phyloP scores from a whole-genome alignment of 2,329 filamentous ascomycete species.

The Ceratocystis cubensis region DNA sequence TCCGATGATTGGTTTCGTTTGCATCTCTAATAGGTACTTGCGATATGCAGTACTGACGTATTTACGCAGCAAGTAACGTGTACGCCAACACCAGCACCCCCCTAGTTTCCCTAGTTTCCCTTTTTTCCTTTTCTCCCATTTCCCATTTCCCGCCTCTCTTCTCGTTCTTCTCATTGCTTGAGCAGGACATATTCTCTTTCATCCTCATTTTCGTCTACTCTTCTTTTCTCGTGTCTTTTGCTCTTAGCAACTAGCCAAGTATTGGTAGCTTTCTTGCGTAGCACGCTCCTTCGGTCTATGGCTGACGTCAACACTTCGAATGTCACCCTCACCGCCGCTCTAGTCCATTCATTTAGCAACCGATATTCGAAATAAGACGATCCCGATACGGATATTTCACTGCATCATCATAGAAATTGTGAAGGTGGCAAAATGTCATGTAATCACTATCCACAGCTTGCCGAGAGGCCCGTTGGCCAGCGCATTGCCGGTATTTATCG shows the following conservation, averaged over 20 bases:
- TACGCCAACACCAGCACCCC: too few relatives aligned
- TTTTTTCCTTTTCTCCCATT: background rate
- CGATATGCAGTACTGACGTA: too few relatives aligned
- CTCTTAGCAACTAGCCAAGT: too few relatives aligned
- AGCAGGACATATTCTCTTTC: too few relatives aligned
- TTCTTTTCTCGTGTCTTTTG: too few relatives aligned
- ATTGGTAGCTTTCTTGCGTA: too few relatives aligned
- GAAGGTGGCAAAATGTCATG: background rate
- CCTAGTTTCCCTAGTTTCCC: background rate
- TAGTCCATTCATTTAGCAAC: background rate
- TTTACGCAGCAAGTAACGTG: too few relatives aligned
- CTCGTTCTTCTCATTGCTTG: background rate
- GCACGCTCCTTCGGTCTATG: background rate
- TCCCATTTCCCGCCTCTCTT: background rate
- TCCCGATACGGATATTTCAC: background rate
- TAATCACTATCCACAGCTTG: conserved; percentile 38
- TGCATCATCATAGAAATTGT: background rate
- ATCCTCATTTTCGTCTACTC: background rate
- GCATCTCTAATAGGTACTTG: background rate
- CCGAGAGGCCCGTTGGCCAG: conserved; percentile 51
- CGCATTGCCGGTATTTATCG: conserved; percentile 77
- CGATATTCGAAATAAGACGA: background rate
- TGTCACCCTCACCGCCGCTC: background rate
- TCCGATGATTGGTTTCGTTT: background rate
- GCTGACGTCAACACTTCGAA: background rate